Evolutionary conservation across 352 stramenopile species (phyloP).

Genomic region (Salisapilia sapeloensis): DNA sequence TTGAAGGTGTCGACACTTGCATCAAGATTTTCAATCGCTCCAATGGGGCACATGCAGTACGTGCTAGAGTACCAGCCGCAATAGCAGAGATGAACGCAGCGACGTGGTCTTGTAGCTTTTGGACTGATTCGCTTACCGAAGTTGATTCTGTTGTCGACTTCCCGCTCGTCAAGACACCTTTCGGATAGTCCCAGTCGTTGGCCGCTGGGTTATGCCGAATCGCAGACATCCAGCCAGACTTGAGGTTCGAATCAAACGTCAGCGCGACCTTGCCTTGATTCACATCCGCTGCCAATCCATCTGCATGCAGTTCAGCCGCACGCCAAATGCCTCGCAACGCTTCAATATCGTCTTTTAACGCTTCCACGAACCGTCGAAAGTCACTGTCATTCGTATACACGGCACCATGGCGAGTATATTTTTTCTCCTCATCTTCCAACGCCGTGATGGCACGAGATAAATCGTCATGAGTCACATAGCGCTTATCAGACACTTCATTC

Average conservation of each 20-base stretch:
- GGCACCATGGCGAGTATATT: conserved; percentile 2
- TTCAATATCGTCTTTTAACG: conserved; percentile 28
- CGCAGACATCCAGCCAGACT: conserved; percentile 55
- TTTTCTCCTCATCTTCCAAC: conserved; percentile 8
- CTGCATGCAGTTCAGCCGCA: conserved; percentile 42
- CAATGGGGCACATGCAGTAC: conserved; percentile 49
- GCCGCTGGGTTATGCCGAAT: conserved; percentile 51
- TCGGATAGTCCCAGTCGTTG: conserved; percentile 33
- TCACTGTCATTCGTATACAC: conserved; percentile 11
- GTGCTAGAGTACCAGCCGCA: conserved; percentile 28
- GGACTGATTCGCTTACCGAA: conserved; percentile 3
- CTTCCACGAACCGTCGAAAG: conserved; percentile 20
- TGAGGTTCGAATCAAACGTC: conserved; percentile 55
- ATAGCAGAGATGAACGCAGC: conserved; percentile 51
- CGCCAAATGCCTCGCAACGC: conserved; percentile 44
- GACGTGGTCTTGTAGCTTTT: conserved; percentile 14
- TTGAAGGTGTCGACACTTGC: conserved; percentile 21
- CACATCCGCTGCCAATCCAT: conserved; percentile 10
- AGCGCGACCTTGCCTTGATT: conserved; percentile 14
- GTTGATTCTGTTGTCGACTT: conserved; percentile 1
- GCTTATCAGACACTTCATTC: conserved; percentile 12
- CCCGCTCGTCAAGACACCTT: conserved; percentile 10
- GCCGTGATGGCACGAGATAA: conserved; percentile 33
- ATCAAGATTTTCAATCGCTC: conserved; percentile 75
- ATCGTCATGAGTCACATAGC: conserved; percentile 52